Percentiles rank a stretch among this genome's conserved stretches.
phyloP scores from a whole-genome alignment of 2,329 filamentous ascomycete genomes.

The Fusarium sp. region DNA sequence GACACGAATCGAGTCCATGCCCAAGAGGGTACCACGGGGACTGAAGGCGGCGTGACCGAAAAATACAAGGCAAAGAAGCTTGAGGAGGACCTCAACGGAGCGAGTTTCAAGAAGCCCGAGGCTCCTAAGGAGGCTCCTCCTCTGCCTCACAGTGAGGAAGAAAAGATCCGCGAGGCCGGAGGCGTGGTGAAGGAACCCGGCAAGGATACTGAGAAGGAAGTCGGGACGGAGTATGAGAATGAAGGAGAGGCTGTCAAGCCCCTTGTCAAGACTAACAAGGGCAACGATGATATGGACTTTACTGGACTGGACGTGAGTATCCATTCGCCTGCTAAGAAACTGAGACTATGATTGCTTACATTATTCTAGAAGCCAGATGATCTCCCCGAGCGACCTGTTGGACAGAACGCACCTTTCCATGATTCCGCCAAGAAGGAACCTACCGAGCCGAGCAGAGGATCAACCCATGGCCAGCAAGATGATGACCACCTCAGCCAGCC shows the following conservation, averaged over 20 bases:
- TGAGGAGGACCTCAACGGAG: slow-evolving; percentile 70
- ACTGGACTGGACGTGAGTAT: slow-evolving; percentile 49
- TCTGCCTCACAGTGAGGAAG: slow-evolving; percentile 79
- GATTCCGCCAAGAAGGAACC: slow-evolving; percentile 70
- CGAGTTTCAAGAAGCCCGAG: slow-evolving; percentile 76
- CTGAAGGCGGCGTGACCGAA: slow-evolving; percentile 86
- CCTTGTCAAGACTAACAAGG: slow-evolving; percentile 56
- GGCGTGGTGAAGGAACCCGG: slow-evolving; percentile 27
- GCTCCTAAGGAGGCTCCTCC: slow-evolving; percentile 86
- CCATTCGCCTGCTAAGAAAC: neutral
- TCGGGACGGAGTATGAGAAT: slow-evolving; percentile 5
- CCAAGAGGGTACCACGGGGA: slow-evolving; percentile 86
- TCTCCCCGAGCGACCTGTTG: slow-evolving; percentile 78
- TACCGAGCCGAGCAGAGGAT: slow-evolving; percentile 55
- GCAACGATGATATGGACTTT: slow-evolving; percentile 45
- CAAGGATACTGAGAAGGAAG: slow-evolving; percentile 6
- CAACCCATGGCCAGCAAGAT: slow-evolving; percentile 52
- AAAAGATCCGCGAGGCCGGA: slow-evolving; percentile 63
- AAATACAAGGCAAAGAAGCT: slow-evolving; percentile 79
- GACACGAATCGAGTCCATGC: slow-evolving; percentile 78
- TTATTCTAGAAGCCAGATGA: slow-evolving; percentile 75
- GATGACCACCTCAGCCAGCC: slow-evolving; percentile 76
- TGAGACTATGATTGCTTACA: slow-evolving; percentile 28
- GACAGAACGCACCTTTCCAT: slow-evolving; percentile 74
- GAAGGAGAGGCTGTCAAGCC: slow-evolving; percentile 28